These are phyloP conservation scores for Penicillium riverlandense DNA, from an alignment of 495 filamentous ascomycete species.

Conservation along the genomic window DNA sequence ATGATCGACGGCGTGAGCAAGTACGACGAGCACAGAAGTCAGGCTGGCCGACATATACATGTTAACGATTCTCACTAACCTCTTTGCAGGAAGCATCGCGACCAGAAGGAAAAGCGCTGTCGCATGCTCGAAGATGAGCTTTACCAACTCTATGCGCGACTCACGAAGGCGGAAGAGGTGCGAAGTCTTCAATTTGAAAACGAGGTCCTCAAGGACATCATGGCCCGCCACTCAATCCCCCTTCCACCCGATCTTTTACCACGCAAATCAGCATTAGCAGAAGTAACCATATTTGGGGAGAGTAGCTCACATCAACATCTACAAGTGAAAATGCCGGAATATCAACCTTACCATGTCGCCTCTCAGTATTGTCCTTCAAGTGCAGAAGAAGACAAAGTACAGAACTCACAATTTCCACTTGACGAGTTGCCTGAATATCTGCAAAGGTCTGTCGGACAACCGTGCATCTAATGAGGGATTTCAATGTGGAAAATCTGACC, in stretches of 20 bases:
- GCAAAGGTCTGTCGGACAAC: no score
- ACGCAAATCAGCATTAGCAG: not conserved
- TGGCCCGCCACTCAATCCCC: not conserved
- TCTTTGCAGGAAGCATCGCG: slow-evolving; percentile 2
- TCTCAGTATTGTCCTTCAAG: not conserved
- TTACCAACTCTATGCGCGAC: not conserved
- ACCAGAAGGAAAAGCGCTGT: slow-evolving; percentile 1
- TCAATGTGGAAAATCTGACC: not conserved
- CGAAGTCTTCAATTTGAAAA: not conserved
- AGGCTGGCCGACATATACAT: not conserved
- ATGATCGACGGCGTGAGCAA: slow-evolving; percentile 5
- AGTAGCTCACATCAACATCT: not conserved
- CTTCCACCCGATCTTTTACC: not conserved
- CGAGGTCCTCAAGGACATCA: slow-evolving; percentile 1
- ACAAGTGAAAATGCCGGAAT: slow-evolving; percentile 1
- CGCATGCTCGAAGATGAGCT: slow-evolving; percentile 6
- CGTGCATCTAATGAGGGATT: no score
- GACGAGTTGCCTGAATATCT: no score
- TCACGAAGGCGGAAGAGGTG: not conserved
- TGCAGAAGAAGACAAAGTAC: no score
- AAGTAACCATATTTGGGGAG: slow-evolving; percentile 1
- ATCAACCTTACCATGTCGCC: not conserved
- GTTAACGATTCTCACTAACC: not conserved
- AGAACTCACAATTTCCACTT: no score
- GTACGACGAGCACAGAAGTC: slow-evolving; percentile 4